Percentiles rank a stretch among this genome's conserved stretches.
phyloP scores from a whole-genome alignment of 257 asterid species.

The Lycium barbarum region DNA sequence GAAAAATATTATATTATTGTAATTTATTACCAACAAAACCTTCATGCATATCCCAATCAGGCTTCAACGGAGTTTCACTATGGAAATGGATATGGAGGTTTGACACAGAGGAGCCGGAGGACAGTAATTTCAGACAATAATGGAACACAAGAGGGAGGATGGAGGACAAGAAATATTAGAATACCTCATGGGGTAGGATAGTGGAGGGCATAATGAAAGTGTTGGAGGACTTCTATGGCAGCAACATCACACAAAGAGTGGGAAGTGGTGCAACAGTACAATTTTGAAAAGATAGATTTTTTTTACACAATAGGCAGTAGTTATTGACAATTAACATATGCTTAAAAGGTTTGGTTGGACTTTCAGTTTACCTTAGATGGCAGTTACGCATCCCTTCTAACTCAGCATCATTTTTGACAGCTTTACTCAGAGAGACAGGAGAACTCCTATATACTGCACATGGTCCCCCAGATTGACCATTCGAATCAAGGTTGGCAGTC shows the following conservation, averaged over 20 bases:
- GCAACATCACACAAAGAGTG: not conserved
- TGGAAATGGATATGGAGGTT: not conserved
- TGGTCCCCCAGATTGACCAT: constrained; percentile 51
- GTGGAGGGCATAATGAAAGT: not conserved
- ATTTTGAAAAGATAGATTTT: not conserved
- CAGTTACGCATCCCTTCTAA: constrained; percentile 86
- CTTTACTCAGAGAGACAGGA: constrained; percentile 86
- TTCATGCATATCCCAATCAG: constrained; percentile 6
- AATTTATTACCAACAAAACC: constrained; percentile 9
- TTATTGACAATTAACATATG: constrained; percentile 24
- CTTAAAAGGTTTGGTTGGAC: not conserved
- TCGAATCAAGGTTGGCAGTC: constrained; percentile 36
- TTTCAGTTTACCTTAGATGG: constrained; percentile 77
- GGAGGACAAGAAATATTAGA: not conserved
- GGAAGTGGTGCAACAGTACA: constrained; percentile 12
- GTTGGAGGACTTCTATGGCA: constrained; percentile 22
- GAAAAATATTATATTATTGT: not conserved
- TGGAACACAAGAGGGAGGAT: not conserved
- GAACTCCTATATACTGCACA: constrained; percentile 64
- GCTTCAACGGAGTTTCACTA: not conserved
- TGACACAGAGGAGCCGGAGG: constrained; percentile 14
- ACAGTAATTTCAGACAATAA: not conserved
- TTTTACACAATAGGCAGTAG: not conserved
- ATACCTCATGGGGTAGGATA: not conserved
- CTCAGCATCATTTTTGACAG: constrained; percentile 94